A percentile compares a stretch with the other conserved stretches of the same genome.
These are phyloP conservation scores for Russula sp. DNA, from an alignment of 768 basidiomycete species.

Conservation along the genomic window DNA sequence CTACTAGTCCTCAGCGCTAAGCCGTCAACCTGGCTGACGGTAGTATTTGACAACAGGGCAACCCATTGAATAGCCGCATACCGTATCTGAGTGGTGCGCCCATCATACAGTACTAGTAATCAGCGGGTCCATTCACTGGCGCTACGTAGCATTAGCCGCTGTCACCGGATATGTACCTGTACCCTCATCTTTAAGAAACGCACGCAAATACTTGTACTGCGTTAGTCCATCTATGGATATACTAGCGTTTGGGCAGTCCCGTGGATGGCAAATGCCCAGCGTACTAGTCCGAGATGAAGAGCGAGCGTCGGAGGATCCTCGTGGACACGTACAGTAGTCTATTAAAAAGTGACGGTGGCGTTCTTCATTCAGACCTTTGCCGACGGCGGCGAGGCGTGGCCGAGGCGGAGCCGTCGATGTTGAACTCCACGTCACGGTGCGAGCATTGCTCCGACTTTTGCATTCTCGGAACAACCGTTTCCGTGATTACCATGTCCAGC, in stretches of 20 bases:
- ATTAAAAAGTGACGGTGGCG: constrained; percentile 3
- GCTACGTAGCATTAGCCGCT: not conserved
- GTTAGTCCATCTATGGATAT: not conserved
- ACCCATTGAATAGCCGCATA: not conserved
- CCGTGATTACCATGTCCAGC: not conserved
- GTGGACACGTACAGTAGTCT: not conserved
- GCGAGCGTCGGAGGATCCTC: not conserved
- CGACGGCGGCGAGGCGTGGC: constrained; percentile 7
- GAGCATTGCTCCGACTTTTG: not conserved
- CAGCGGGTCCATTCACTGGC: not conserved
- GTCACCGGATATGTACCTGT: not conserved
- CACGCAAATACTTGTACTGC: not conserved
- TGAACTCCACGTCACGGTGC: not conserved
- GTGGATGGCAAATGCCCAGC: not conserved
- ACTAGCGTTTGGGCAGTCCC: not conserved
- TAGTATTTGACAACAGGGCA: not conserved
- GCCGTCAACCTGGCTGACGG: not conserved
- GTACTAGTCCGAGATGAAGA: not conserved
- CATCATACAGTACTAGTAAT: not conserved
- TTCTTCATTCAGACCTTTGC: not conserved
- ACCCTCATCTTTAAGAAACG: not conserved
- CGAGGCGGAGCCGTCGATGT: not conserved
- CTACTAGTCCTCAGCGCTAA: not conserved
- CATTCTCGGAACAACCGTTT: not conserved
- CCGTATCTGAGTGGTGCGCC: not conserved